Evolutionary conservation across 176 grass and related monocot genomes (phyloP), one percentile per base, ranked within the genome.

Genomic region (Cenchrus fungigraminus): DNA sequence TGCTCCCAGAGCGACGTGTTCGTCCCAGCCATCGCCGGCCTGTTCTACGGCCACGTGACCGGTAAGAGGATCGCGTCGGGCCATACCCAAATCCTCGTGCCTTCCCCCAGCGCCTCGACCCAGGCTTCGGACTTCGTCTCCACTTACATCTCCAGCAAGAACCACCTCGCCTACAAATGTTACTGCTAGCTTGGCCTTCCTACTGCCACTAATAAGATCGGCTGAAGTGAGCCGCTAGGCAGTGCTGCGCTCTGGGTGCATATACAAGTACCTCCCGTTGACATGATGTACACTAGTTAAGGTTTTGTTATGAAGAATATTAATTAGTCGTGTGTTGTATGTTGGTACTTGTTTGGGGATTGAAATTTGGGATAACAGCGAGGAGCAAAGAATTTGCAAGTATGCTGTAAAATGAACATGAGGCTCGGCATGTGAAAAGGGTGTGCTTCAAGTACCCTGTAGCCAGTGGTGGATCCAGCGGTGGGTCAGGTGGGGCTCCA

Each of bases 31-130:
- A 85, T 90, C 67, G 45, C 93, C 5, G 91, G 93, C 7, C 65
- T 98, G 14, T 98, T 98, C 90, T 98, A 98, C 0, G 95, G 95
- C 22, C 90, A 98, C 40, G 91, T 95, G 19, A 74, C 89, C 1
- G 95, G 95, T 29, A 91, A 85, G 68, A 95, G 95, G 84, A 98
- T 98, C 10, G 75, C 88, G 1, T 78, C 80, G n/a, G 95, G 89
- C 19, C 75, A 56, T 14, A 98, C 91, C 10, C 80, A 91, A 44
- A 95, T 95, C 71, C 85, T 98, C 40, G 87, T 98, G 17, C 93
- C 93, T 4, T 73, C 71, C 16, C 59, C 32, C 12, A 65, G 84
- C 54, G 12, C 64, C n/a, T 88, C 91, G 15, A 68, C 61, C 0
- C 75, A 25, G 52, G 63, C 86, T 1, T 85, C 90, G 42, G 83